Base-by-base conservation (phyloP, 148 eudicot genomes). In the Polygonum maritimum region DNA sequence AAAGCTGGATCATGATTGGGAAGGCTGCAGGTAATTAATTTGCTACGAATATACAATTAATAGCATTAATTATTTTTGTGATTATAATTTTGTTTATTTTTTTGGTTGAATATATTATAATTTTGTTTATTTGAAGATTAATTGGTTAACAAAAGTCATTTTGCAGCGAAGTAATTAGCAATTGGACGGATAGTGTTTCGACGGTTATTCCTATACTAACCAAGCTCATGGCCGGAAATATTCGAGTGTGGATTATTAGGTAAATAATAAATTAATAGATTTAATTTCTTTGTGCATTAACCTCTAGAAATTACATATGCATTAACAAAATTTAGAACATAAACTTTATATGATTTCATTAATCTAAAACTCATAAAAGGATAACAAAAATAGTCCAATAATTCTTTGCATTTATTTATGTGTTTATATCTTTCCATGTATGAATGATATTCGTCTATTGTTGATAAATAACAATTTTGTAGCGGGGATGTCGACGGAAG, bases 231-330 rank as follows among this genome's bases (percentile, higher is more conserved):
- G 71, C 7, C 1, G 45, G 44, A 15, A 41, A 41, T 18, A 72
- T 91, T 74, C 89, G 92, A 33, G 88, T 91, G n/a, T 91, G 96
- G 98, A 81, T 93, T 22, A 89, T 71, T 80, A 93, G 98, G 98
- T 89, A 83, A 79, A 0, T 10, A 44, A 44, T 44, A 8, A 44
- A 44, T 44, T 40, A 40, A 4, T 44, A 7, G 31, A 44, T 44
- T 44, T 6, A 44, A 44, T 44, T 44, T 44, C 7, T 44, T 44
- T 44, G 31, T 26, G 47, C 47, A 44, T 44, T 44, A 7, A 44
- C 11, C 47, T 44, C 47, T 44, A 44, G 9, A 44, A 44, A 44
- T 44, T 44, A 44, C 47, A 6, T 44, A 44, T 26, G 31, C 31
- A 26, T 26, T 26, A 26, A 26, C 31, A 26, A 26, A 26, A 26